Base-by-base conservation (phyloP, 495 filamentous ascomycete genomes). In the Neurospora sp. region DNA sequence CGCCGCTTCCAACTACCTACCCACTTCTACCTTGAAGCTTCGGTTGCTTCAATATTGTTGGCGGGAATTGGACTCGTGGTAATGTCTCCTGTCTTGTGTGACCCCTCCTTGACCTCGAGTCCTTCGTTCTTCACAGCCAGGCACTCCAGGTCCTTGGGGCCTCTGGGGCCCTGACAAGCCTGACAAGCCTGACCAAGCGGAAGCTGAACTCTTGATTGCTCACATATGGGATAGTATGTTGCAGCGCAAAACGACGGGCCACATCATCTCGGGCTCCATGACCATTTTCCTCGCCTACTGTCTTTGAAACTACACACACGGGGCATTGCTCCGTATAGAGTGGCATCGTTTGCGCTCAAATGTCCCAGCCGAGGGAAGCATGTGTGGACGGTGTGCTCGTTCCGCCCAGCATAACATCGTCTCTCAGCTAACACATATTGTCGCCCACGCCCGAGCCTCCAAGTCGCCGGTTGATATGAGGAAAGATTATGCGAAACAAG, bases 371-470 rank as follows among this genome's bases (percentile, higher is more conserved):
- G 5, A 62, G 23, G 42, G 42, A 44, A 44, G 27, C 27, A 35
- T 18, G 66, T 73, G 72, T 76, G 69, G 71, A 71, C 76, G 27
- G 69, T 76, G 72, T 76, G 42, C 71, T 73, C 73, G 41, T 76
- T 71, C 76, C 73, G 76, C 72, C 59, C 73, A 78, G 77, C 76
- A 76, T 80, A 54, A 70, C 75, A 81, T 78, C 74, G 76, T 74
- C 75, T 74, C 72, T 74, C 76, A 75, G 23, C 54, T 62, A 31
- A 62, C 54, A 62, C 48, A 35, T 66, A 62, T 66, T 62, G 54
- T 62, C 54, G 54, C 23, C 54, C 54, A 62, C 69, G 35, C 69
- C 69, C 35, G 35, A 39, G n/a, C 69, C 69, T 41, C 35, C 44
- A 69, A 8, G 42, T 35, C 12, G 54, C 54, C 54, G 27, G 14